These are phyloP conservation scores for Microbotryum violaceum DNA, from an alignment of 1,284 basidiomycete species.

Conservation along the genomic window DNA sequence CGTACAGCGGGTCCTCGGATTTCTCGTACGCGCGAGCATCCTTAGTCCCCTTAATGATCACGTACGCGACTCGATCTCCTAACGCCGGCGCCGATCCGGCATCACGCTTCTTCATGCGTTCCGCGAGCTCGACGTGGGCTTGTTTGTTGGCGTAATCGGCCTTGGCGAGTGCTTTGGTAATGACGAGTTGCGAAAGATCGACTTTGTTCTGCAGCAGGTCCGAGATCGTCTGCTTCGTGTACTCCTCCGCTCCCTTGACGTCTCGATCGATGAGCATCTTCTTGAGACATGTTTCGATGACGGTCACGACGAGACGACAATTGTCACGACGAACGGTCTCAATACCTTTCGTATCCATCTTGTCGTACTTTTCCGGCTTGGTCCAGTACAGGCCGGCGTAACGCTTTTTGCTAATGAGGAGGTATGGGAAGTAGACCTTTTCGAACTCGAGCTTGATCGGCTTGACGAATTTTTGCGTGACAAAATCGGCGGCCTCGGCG, in stretches of 20 bases:
- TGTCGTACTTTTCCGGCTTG: slow-evolving; percentile 82
- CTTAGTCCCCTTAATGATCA: slow-evolving; percentile 93
- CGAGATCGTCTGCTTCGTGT: slow-evolving; percentile 83
- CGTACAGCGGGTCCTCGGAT: slow-evolving; percentile 90
- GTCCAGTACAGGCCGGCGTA: slow-evolving; percentile 98
- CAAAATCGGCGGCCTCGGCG: slow-evolving; percentile 86
- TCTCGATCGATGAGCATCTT: slow-evolving; percentile 94
- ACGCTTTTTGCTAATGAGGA: slow-evolving; percentile 93
- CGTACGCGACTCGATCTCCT: slow-evolving; percentile 93
- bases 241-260: slow-evolving; percentile 86
- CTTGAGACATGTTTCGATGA: slow-evolving; percentile 91
- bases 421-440: slow-evolving; percentile 93
- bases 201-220: slow-evolving; percentile 90
- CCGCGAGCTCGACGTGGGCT: slow-evolving; percentile 87
- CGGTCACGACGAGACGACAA: slow-evolving; percentile 86
- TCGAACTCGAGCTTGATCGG: slow-evolving; percentile 98
- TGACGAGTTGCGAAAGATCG: slow-evolving; percentile 95
- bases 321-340: slow-evolving; percentile 97
- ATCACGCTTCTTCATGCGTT: slow-evolving; percentile 88
- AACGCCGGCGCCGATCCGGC: slow-evolving; percentile 80
- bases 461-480: slow-evolving; percentile 80
- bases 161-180: slow-evolving; percentile 90
- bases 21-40: slow-evolving; percentile 97
- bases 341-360: slow-evolving; percentile 98
- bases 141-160: slow-evolving; percentile 82